phyloP scores from a whole-genome alignment of 768 basidiomycete species.

The Auricularia sp. region DNA sequence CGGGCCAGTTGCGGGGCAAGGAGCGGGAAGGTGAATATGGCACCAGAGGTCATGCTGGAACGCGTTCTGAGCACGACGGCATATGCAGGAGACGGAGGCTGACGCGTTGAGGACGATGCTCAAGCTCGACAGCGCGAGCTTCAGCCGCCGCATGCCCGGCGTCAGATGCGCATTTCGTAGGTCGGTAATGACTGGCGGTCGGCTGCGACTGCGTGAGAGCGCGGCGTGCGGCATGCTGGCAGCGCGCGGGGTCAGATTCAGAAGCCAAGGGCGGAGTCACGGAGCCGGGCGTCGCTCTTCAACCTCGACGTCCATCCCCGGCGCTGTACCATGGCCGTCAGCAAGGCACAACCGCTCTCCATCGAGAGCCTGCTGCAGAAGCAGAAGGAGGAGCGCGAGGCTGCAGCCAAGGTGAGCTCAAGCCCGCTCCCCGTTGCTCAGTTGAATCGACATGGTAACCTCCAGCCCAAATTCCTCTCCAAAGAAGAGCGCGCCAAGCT shows the following conservation, averaged over 20 bases:
- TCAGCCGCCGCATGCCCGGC: neutral
- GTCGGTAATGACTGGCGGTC: neutral
- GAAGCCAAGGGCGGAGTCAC: neutral
- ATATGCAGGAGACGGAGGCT: constrained; percentile 17
- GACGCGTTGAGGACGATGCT: constrained; percentile 60
- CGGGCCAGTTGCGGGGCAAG: constrained; percentile 53
- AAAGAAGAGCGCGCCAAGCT: constrained; percentile 86
- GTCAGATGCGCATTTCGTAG: neutral
- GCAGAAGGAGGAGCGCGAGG: constrained; percentile 83
- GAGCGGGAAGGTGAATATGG: constrained; percentile 70
- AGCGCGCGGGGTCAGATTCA: neutral
- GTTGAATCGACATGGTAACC: constrained; percentile 7
- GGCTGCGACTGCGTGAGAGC: neutral
- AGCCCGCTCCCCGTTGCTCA: neutral
- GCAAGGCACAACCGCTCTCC: constrained; percentile 62
- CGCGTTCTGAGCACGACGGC: constrained; percentile 2
- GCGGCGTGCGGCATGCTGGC: neutral
- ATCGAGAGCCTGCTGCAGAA: constrained; percentile 80
- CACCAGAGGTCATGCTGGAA: constrained; percentile 63
- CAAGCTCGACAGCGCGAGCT: constrained; percentile 30
- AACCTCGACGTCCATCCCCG: neutral
- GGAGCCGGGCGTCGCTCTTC: neutral
- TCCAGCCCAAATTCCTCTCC: constrained; percentile 85
- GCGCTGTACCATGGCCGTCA: constrained; percentile 13
- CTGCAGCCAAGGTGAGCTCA: constrained; percentile 69